A percentile compares a stretch with the other conserved stretches of the same genome.
Conservation (phyloP, 495 filamentous ascomycete genomes). For the Polyplosphaeria fusca region DNA sequence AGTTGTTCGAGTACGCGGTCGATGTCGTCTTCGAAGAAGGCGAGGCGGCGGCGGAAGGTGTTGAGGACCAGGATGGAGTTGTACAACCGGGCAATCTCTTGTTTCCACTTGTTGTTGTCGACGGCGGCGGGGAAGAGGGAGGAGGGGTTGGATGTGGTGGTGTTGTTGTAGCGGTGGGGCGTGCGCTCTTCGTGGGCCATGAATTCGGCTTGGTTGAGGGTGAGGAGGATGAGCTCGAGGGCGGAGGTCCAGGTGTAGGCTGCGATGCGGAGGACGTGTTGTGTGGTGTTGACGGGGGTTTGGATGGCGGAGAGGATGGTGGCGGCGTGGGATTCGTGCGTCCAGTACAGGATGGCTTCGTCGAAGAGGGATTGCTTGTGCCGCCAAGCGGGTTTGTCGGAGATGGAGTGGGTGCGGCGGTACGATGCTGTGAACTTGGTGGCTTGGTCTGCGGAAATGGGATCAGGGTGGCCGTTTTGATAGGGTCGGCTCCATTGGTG, state of each 20-base stretch:
- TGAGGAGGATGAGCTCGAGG: conserved; percentile 13
- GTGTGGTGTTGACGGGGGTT: conserved; percentile 4
- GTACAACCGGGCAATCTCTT: not conserved
- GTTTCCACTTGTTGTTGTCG: conserved; percentile 9
- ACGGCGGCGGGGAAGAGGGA: too few relatives aligned
- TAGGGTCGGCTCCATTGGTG: not conserved
- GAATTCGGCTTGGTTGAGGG: conserved; percentile 17
- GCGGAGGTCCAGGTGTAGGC: conserved; percentile 11
- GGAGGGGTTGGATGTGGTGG: too few relatives aligned
- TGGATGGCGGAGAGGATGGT: not conserved
- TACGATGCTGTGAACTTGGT: not conserved
- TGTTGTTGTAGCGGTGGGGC: not conserved
- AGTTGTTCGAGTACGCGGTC: conserved; percentile 11
- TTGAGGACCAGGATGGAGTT: conserved; percentile 4
- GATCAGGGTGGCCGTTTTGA: not conserved
- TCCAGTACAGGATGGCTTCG: conserved; percentile 18
- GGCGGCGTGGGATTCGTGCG: not conserved
- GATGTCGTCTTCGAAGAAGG: conserved; percentile 9
- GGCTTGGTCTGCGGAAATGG: not conserved
- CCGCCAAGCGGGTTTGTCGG: not conserved
- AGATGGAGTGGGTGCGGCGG: not conserved
- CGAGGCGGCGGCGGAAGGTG: conserved; percentile 10
- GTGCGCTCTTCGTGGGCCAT: conserved; percentile 11
- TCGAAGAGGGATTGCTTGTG: conserved; percentile 1
- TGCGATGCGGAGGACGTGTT: conserved; percentile 9